Base-by-base conservation (phyloP, 805 yeast genomes). In the Kuraishia capsulata region DNA sequence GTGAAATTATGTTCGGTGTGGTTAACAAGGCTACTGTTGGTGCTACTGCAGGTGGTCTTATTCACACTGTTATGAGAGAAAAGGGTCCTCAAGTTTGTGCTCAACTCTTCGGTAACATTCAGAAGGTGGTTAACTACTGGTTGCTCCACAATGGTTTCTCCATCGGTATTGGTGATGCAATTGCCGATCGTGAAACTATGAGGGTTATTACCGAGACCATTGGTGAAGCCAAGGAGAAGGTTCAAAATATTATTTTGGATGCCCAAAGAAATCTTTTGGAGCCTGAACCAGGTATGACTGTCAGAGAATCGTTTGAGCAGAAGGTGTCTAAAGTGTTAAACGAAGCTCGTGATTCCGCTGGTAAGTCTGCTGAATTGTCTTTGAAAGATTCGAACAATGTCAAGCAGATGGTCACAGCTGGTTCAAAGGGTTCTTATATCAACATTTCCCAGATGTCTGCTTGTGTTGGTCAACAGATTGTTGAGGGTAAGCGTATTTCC, bases 381-480 rank as follows among this genome's bases (percentile, higher is more conserved):
- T 77, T 92, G 69, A 90, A 89, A 59, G 96, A 89, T 54, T 71
- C 82, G 48, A 92, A 92, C 59, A 90, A 90, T 54, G 99, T 92
- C 49, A 92, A 92, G 59, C 99, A 92, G 71, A 92, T 92, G 99
- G 98, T 92, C 37, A 82, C 90, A 47, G 92, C 98, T 11, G 99
- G 99, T 54, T 92, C 99, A 24, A 92, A 92, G 65, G 99, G 99
- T 71, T 92, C 98, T 13, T 92, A 90, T 62, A 92, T 92, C 62
- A 92, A 92, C 61, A 92, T 92, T 59, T 95, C 99, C 19, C 97
- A 89, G 67, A 92, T 92, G 98, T 88, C 97, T 30, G 98, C 98
- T 9, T 92, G 98, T 82, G 98, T 92, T 21, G 98, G 98, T 53
- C 99, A 92, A 64, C 99, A 92, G 61, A 92, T 95, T 65, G 98